Percentiles rank a stretch among this genome's conserved stretches.
Evolutionary conservation across 495 filamentous ascomycete genomes (phyloP).

Genomic region (Aspergillus bridgeri): DNA sequence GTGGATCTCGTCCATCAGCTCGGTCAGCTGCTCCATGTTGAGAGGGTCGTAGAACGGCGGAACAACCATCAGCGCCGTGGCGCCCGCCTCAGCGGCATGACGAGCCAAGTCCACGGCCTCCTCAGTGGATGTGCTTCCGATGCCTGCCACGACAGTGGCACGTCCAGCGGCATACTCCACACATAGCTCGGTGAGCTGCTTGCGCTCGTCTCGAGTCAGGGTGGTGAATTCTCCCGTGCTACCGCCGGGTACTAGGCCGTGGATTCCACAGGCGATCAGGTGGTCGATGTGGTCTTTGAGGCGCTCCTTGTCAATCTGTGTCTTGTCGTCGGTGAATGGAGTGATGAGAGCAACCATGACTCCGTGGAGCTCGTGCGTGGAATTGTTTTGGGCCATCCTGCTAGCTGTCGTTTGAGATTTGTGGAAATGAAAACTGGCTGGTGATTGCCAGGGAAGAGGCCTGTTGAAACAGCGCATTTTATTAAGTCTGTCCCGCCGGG

Average conservation of each 20-base stretch:
- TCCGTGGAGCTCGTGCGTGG: slow-evolving; percentile 16
- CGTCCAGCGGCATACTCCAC: slow-evolving; percentile 33
- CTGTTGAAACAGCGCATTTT: not conserved
- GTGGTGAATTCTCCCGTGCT: slow-evolving; percentile 41
- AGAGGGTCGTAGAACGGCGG: slow-evolving; percentile 40
- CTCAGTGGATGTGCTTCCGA: slow-evolving; percentile 24
- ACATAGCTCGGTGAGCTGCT: slow-evolving; percentile 37
- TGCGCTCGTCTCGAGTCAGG: slow-evolving; percentile 30
- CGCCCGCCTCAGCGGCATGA: slow-evolving; percentile 31
- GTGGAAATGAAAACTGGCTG: too few species aligned
- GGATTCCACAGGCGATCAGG: slow-evolving; percentile 31
- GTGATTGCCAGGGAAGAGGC: not conserved
- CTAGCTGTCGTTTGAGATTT: not conserved
- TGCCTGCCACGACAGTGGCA: slow-evolving; percentile 34
- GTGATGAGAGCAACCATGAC: slow-evolving; percentile 40
- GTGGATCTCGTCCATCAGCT: slow-evolving; percentile 30
- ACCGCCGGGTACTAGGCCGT: slow-evolving; percentile 39
- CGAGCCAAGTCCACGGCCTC: slow-evolving; percentile 34
- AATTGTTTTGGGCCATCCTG: slow-evolving; percentile 15
- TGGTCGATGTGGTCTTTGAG: slow-evolving; percentile 37
- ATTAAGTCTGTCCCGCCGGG: not conserved
- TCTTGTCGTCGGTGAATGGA: slow-evolving; percentile 34
- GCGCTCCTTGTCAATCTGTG: slow-evolving; percentile 28
- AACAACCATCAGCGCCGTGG: slow-evolving; percentile 35
- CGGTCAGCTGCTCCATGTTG: slow-evolving; percentile 27